Conservation (phyloP, 345 rosid species). For the Arabidopsis suecica region DNA sequence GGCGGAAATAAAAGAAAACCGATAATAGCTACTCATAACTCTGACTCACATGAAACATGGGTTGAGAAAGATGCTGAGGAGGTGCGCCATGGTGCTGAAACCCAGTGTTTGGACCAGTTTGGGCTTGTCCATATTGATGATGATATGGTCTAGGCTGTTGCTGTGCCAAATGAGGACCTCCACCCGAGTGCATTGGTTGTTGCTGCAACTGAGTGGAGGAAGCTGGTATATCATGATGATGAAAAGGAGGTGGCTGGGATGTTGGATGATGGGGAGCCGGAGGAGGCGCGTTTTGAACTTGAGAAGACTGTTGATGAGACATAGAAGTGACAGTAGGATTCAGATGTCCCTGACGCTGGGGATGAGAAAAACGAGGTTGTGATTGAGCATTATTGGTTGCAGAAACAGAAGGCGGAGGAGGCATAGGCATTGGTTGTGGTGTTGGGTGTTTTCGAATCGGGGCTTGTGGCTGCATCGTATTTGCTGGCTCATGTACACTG, state of each 20-base stretch:
- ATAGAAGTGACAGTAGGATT: conserved; percentile 55
- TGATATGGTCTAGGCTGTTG: conserved; percentile 74
- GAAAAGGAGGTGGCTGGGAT: conserved; percentile 61
- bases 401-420: conserved; percentile 54
- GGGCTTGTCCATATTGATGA: conserved; percentile 69
- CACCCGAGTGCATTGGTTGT: conserved; percentile 63
- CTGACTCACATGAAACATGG: conserved; percentile 77
- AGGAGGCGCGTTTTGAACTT: conserved; percentile 55
- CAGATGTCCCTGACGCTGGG: conserved; percentile 70
- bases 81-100: conserved; percentile 72
- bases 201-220: conserved; percentile 76
- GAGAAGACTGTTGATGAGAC: conserved; percentile 67
- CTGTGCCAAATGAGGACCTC: conserved; percentile 60
- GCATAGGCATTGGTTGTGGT: conserved; percentile 57
- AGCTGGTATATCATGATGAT: conserved; percentile 63
- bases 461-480: conserved; percentile 55
- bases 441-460: conserved; percentile 62
- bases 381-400: conserved; percentile 60
- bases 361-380: conserved; percentile 62
- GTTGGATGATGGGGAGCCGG: conserved; percentile 60
- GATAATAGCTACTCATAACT: conserved; percentile 26
- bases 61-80: conserved; percentile 77
- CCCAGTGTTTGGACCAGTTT: conserved; percentile 67
- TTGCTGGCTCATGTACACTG: conserved; percentile 60
- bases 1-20: conserved; percentile 5